phyloP scores from a whole-genome alignment of 2,329 filamentous ascomycete genomes.

The Aspergillus pseudonomiae region DNA sequence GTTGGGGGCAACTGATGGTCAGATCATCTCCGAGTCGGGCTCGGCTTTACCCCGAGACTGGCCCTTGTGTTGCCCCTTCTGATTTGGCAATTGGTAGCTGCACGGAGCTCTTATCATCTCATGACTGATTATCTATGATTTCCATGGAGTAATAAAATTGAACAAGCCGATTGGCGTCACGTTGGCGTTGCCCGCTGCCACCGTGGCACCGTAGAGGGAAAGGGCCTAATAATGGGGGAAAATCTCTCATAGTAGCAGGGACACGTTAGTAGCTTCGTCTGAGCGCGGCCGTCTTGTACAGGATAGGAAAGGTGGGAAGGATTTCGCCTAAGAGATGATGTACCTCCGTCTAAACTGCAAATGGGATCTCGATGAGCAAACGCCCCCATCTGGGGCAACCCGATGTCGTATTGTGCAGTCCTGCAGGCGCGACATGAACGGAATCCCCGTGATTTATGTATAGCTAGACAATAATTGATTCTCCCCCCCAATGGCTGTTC shows the following conservation, averaged over 20 bases:
- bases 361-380: neutral
- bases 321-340: conserved; percentile 3
- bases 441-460: neutral
- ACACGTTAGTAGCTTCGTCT: conserved; percentile 3
- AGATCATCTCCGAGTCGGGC: conserved; percentile 3
- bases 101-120: neutral
- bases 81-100: neutral
- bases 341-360: conserved; percentile 7
- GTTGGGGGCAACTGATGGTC: neutral
- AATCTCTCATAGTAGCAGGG: conserved; percentile 2
- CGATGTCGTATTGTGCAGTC: conserved; percentile 2
- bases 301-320: conserved; percentile 5
- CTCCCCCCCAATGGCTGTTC: neutral
- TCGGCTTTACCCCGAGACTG: conserved; percentile 1
- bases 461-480: neutral
- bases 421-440: neutral
- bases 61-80: neutral
- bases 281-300: conserved; percentile 1
- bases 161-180: neutral
- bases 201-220: neutral
- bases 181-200: neutral
- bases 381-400: conserved; percentile 2
- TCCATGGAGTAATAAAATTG: conserved; percentile 5
- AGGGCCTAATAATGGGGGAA: neutral
- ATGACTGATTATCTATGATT: conserved; percentile 1